These are phyloP conservation scores for Quercus dentata DNA, from an alignment of 306 rosid species.

Conservation along the genomic window DNA sequence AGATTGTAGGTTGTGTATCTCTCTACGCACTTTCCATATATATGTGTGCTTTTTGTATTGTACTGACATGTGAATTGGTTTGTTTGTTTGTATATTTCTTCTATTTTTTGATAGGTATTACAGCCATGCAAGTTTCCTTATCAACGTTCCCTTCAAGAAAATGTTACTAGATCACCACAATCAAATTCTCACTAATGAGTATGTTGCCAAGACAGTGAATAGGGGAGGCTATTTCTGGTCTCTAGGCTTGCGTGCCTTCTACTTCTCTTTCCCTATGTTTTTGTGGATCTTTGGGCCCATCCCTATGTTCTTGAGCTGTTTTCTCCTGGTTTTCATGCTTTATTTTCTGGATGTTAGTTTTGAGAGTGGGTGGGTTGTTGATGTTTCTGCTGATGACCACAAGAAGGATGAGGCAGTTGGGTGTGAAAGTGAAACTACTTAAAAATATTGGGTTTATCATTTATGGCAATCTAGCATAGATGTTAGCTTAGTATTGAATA, in stretches of 20 bases:
- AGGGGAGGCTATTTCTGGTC: conserved; percentile 88
- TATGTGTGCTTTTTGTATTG: no score
- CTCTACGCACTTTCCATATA: no score
- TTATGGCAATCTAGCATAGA: not conserved
- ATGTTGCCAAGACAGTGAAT: conserved; percentile 66
- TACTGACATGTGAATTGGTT: no score
- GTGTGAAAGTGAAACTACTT: not conserved
- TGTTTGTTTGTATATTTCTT: no score
- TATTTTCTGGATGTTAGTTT: conserved; percentile 64
- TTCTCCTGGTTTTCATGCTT: conserved; percentile 50
- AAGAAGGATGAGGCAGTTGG: conserved; percentile 42
- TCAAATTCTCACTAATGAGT: conserved; percentile 50
- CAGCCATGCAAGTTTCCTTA: conserved; percentile 81
- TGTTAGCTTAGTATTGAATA: not conserved
- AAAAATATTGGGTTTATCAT: not conserved
- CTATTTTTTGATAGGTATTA: conserved; percentile 39
- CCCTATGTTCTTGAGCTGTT: conserved; percentile 58
- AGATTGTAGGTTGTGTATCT: no score
- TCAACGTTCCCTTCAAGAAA: conserved; percentile 72
- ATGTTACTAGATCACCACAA: conserved; percentile 28
- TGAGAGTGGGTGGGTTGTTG: conserved; percentile 45
- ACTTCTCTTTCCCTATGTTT: conserved; percentile 80
- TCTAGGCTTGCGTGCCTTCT: conserved; percentile 77
- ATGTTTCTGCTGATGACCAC: conserved; percentile 16
- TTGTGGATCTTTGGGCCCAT: conserved; percentile 91